phyloP scores from a whole-genome alignment of 805 yeast genomes.

The Millerago galiae region DNA sequence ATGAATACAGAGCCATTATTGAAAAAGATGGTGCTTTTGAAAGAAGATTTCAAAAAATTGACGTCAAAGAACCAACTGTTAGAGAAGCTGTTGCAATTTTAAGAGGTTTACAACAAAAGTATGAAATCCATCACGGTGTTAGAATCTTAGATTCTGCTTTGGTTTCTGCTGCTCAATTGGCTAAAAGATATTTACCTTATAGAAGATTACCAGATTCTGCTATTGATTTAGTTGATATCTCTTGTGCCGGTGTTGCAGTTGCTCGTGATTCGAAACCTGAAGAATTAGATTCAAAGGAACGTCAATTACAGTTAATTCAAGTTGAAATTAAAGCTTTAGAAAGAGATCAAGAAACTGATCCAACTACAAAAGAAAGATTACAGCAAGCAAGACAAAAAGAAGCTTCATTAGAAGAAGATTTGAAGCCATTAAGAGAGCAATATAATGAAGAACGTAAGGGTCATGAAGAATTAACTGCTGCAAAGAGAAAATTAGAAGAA shows the following conservation, averaged over 20 bases:
- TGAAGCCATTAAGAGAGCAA: slow-evolving; percentile 79
- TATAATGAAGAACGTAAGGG: slow-evolving; percentile 84
- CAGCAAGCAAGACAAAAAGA: slow-evolving; percentile 69
- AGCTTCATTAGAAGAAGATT: slow-evolving; percentile 78
- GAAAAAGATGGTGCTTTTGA: slow-evolving; percentile 98
- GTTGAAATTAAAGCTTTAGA: slow-evolving; percentile 96
- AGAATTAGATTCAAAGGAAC: slow-evolving; percentile 87
- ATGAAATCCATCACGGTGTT: slow-evolving; percentile 97
- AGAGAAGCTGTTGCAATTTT: slow-evolving; percentile 92
- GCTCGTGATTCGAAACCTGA: slow-evolving; percentile 98
- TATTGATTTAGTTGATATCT: slow-evolving; percentile 90
- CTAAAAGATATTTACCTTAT: slow-evolving; percentile 89
- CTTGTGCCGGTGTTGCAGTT: slow-evolving; percentile 96
- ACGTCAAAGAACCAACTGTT: slow-evolving; percentile 88
- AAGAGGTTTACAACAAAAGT: slow-evolving; percentile 91
- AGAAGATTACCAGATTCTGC: slow-evolving; percentile 97
- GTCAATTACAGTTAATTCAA: slow-evolving; percentile 84
- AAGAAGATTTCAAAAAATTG: slow-evolving; percentile 96
- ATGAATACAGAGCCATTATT: slow-evolving; percentile 86
- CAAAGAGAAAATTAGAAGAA: slow-evolving; percentile 88
- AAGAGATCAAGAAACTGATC: slow-evolving; percentile 84
- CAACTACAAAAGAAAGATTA: slow-evolving; percentile 80
- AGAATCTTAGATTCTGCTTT: slow-evolving; percentile 91
- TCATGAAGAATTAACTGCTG: slow-evolving; percentile 82
- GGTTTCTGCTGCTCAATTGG: slow-evolving; percentile 90